Evolutionary conservation across 352 stramenopile genomes (phyloP), one percentile per base, ranked within the genome.

Genomic region (Pythium volutum): DNA sequence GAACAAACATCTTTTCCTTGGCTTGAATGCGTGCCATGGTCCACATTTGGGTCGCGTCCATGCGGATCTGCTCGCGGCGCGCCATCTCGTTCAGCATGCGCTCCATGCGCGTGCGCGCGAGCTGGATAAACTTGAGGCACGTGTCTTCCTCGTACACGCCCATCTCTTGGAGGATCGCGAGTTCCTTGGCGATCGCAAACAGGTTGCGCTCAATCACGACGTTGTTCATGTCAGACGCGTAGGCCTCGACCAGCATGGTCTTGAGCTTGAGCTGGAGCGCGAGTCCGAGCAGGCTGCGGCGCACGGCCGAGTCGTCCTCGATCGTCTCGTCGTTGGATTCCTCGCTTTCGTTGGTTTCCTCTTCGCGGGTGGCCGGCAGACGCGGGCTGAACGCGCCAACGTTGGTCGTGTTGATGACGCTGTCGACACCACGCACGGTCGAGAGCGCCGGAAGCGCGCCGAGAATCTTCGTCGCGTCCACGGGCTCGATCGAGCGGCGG

Each of bases 121-220:
- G 74, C 55, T 84, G 72, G 8, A 94, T 54, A 71, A 94, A 94
- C 29, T 77, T 77, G 54, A 92, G 55, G 66, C 84, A 94, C 52
- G 80, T 90, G 62, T 82, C 73, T 50, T 88, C 72, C 27, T 89
- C 76, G 68, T 89, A 88, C 26, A 91, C 70, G 52, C 84, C 84
- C 67, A 89, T 78, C 27, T 82, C 71, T 51, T 84, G 83, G n/a
- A 94, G 62, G 23, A 89, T 77, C 27, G 84, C 84, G 27, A 94
- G 72, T 59, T 94, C 84, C 61, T 91, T 91, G 48, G 84, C 84
- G 55, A 92, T 88, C 20, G 74, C 64, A 51, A 92, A 91, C 11
- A 94, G 72, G 55, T 91, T 92, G 48, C 84, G 81, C 61, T 94
- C 84, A 67, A 94, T 92, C 26, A 94, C 84, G 52, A 94, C 79